Evolutionary conservation across 331 rosid species (phyloP).

Genomic region (Dryas integrifolia): DNA sequence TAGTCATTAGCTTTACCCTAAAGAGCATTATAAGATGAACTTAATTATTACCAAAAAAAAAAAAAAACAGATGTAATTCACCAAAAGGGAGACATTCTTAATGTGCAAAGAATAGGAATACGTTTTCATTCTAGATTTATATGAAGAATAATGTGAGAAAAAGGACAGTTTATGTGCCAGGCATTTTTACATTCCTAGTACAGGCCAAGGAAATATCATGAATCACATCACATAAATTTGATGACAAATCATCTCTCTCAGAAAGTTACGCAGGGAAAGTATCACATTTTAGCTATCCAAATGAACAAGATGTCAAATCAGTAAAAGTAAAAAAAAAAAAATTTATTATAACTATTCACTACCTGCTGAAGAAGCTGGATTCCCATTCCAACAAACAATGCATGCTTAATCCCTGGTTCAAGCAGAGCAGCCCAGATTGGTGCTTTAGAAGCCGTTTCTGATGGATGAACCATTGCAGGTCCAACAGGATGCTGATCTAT

Average conservation of each 20-base stretch:
- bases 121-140: too few species aligned
- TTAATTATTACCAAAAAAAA: background rate
- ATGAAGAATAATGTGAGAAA: background rate
- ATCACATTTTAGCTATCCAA: background rate
- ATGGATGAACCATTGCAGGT: constrained; percentile 92
- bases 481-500: constrained; percentile 61
- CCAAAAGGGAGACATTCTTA: background rate
- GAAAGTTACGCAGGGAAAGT: background rate
- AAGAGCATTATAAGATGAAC: constrained; percentile 6
- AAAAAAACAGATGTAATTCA: background rate
- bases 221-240: background rate
- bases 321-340: background rate
- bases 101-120: background rate
- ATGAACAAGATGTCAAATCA: background rate
- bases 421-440: constrained; percentile 73
- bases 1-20: constrained; percentile 7
- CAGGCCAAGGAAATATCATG: background rate
- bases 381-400: constrained; percentile 79
- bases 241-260: background rate
- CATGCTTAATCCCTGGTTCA: constrained; percentile 86
- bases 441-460: constrained; percentile 59
- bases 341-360: constrained; percentile 20
- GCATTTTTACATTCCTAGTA: background rate
- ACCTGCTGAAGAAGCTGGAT: constrained; percentile 96
- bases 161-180: background rate